A percentile compares a stretch with the other conserved stretches of the same genome.
Conservation (phyloP, 2,329 filamentous ascomycete genomes). For the Talaromyces pinophilus region DNA sequence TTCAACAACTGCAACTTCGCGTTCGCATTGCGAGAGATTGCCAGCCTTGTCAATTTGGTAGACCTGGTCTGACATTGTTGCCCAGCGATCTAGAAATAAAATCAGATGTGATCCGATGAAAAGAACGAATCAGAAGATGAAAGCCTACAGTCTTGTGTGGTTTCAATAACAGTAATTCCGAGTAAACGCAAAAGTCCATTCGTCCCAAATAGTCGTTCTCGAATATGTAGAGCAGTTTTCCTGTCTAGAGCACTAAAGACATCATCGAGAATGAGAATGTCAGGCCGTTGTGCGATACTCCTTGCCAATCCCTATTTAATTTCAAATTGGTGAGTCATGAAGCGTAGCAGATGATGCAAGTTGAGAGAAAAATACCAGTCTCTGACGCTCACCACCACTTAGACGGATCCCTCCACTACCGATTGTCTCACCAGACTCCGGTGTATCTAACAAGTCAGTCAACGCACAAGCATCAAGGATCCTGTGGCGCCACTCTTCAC, state of each 20-base stretch:
- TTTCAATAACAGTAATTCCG: slow-evolving; percentile 4
- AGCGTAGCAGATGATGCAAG: background rate
- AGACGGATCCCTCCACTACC: slow-evolving; percentile 7
- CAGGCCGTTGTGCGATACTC: slow-evolving; percentile 4
- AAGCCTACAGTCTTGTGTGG: background rate
- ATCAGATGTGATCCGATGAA: background rate
- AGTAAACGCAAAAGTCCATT: slow-evolving; percentile 4
- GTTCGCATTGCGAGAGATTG: background rate
- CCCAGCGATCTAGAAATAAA: background rate
- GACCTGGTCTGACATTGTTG: background rate
- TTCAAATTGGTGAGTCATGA: background rate
- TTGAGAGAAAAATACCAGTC: slow-evolving; percentile 1
- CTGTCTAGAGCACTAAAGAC: slow-evolving; percentile 1
- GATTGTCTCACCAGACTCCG: background rate
- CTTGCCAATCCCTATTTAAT: background rate
- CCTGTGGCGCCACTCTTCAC: slow-evolving; percentile 9
- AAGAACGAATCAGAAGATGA: background rate
- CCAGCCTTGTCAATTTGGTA: slow-evolving; percentile 3
- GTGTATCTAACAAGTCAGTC: slow-evolving; percentile 2
- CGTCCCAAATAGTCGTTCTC: background rate
- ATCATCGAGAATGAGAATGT: slow-evolving; percentile 5
- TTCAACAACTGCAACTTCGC: background rate
- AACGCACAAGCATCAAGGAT: slow-evolving; percentile 10
- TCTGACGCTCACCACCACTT: slow-evolving; percentile 5
- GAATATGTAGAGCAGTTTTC: background rate